Evolutionary conservation across 371 early-diverging fungal genomes (phyloP), one percentile per base, ranked within the genome.

Genomic region (Mortierella sp.): DNA sequence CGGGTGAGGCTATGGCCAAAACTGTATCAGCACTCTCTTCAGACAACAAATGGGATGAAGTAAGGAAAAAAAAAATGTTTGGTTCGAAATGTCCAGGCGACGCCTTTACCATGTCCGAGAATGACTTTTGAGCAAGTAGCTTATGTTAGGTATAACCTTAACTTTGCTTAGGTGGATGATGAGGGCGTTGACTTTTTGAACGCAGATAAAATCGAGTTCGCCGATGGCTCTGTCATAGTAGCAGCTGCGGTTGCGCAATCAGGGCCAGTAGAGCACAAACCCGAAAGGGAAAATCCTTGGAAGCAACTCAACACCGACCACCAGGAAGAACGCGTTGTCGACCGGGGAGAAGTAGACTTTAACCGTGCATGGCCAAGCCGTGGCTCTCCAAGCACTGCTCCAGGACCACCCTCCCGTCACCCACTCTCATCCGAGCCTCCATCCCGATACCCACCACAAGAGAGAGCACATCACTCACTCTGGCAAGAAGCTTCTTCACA

Each of bases 31-130:
- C 72, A 9, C 50, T 76, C 29, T 76, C 68, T 18, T 67, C 72
- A n/a, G 77, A 67, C 1, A 71, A 76, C 37, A 76, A 76, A 51
- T 76, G 77, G 77, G 77, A 76, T 28, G 77, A 76, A 55, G 77
- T 71, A 64, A 48, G 66, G 28, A 18, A 23, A 51, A n/a, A n/a
- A n/a, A n/a, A 37, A 9, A 37, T 37, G 37, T 9, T 37, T 37
- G 37, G n/a, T 9, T 37, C 37, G 3, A 5, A 37, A 37, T 37
- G 37, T 23, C 26, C 18, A 12, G 53, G 12, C 14, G 6, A 19
- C 5, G 14, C 11, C 11, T 66, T 9, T 26, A 28, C 14, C 28
- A 0, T 9, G n/a, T 23, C 16, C 19, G 29, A 29, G 48, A 25
- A 16, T 46, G 9, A 18, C 44, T 50, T 47, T n/a, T 51, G 26